phyloP scores from a whole-genome alignment of 2,329 filamentous ascomycete genomes.

The Epichloe scottii region DNA sequence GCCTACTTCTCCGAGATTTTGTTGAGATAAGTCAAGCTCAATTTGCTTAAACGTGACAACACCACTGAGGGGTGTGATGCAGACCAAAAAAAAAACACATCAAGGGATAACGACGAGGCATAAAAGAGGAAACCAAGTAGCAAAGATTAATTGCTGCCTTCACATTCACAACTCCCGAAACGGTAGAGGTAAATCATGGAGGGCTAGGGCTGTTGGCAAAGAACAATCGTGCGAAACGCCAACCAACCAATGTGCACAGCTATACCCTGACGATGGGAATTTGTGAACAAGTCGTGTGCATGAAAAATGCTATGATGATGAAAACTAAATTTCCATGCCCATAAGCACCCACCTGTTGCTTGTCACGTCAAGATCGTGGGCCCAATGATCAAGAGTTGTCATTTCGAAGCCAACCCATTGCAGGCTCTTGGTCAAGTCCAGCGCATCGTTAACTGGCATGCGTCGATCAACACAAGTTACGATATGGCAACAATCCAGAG shows the following conservation, averaged over 20 bases:
- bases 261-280: neutral
- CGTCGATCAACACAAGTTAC: conserved; percentile 71
- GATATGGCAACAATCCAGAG: conserved; percentile 64
- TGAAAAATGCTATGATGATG: neutral
- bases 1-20: neutral
- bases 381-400: conserved; percentile 68
- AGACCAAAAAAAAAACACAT: neutral
- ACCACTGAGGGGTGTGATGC: neutral
- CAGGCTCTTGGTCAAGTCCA: conserved; percentile 64
- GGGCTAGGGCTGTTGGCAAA: neutral
- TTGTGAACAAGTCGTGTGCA: neutral
- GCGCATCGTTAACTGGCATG: conserved; percentile 47
- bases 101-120: neutral
- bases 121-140: neutral
- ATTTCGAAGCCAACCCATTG: conserved; percentile 90
- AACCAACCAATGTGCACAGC: neutral
- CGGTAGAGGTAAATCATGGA: neutral
- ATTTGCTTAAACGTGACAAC: neutral
- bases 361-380: conserved; percentile 47
- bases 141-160: neutral
- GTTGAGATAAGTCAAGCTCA: neutral
- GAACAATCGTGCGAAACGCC: neutral
- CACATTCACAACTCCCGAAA: neutral
- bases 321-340: conserved; percentile 65
- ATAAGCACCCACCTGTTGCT: conserved; percentile 78